These are phyloP conservation scores for Candolleomyces aberdarensis DNA, from an alignment of 768 basidiomycete genomes.

Conservation along the genomic window DNA sequence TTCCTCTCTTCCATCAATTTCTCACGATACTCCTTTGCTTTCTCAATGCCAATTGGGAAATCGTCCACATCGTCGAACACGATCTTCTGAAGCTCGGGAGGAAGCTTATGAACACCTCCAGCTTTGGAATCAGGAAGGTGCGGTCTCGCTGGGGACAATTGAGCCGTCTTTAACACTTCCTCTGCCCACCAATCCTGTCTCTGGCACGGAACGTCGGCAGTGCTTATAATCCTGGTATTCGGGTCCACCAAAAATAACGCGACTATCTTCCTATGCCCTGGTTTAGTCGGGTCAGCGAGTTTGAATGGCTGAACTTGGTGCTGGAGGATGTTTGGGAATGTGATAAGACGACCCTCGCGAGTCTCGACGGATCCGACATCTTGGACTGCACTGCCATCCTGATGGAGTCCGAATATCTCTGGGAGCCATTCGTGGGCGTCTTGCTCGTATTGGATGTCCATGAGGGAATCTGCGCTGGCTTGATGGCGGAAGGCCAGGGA, in stretches of 20 bases:
- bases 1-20: constrained; percentile 28
- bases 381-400: constrained; percentile 15
- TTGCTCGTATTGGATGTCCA: constrained; percentile 14
- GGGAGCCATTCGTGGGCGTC: constrained; percentile 19
- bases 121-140: too few relatives aligned
- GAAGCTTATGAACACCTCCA: constrained; percentile 10
- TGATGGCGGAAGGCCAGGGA: constrained; percentile 14
- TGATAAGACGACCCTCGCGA: constrained; percentile 22
- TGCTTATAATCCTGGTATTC: constrained; percentile 17
- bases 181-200: constrained; percentile 22
- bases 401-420: constrained; percentile 14
- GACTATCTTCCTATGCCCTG: constrained; percentile 38
- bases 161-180: neutral
- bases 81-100: constrained; percentile 17
- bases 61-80: constrained; percentile 17
- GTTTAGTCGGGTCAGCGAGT: constrained; percentile 29
- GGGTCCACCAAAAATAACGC: constrained; percentile 36
- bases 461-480: neutral
- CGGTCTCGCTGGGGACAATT: too few relatives aligned
- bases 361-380: constrained; percentile 25
- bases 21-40: constrained; percentile 22
- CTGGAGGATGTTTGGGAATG: constrained; percentile 35
- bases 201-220: constrained; percentile 23
- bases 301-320: constrained; percentile 31
- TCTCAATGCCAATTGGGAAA: constrained; percentile 20